Conservation (phyloP, 2,329 filamentous ascomycete species). For the Diaporthe longicolla region DNA sequence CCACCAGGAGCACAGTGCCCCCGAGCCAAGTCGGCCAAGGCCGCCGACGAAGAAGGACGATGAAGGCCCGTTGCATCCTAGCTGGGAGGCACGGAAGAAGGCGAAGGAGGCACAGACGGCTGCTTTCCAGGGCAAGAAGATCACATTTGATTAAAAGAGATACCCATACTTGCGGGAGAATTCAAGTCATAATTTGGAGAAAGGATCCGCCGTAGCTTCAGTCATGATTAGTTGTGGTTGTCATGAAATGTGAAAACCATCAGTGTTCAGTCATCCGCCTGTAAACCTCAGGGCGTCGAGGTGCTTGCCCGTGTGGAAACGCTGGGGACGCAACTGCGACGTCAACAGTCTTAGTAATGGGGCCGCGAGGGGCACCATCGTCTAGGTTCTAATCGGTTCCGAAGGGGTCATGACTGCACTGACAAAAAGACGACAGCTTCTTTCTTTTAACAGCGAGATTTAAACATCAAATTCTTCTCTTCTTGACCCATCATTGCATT, state of each 20-base stretch:
- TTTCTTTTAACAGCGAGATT: background rate
- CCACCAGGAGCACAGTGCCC: constrained; percentile 10
- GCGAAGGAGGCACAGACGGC: constrained; percentile 70
- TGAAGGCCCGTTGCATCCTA: constrained; percentile 69
- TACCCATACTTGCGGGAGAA: constrained; percentile 37
- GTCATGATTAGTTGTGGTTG: background rate
- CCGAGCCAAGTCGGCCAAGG: constrained; percentile 30
- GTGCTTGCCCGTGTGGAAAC: too few relatives aligned
- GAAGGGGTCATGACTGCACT: background rate
- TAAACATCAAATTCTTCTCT: background rate
- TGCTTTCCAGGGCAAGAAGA: constrained; percentile 70
- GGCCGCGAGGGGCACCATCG: constrained; percentile 26
- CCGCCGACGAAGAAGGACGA: constrained; percentile 41
- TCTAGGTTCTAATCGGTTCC: background rate
- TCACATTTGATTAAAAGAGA: constrained; percentile 66
- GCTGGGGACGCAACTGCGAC: constrained; percentile 7
- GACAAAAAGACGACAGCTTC: background rate
- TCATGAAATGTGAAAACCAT: background rate
- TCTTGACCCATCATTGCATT: background rate
- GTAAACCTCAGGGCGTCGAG: background rate
- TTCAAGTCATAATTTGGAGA: background rate
- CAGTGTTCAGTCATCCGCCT: background rate
- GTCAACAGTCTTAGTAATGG: constrained; percentile 30
- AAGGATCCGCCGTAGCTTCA: background rate
- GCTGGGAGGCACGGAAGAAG: constrained; percentile 75